A percentile compares a stretch with the other conserved stretches of the same genome.
Evolutionary conservation across 495 filamentous ascomycete genomes (phyloP).

Genomic region (Penicillium parvum): DNA sequence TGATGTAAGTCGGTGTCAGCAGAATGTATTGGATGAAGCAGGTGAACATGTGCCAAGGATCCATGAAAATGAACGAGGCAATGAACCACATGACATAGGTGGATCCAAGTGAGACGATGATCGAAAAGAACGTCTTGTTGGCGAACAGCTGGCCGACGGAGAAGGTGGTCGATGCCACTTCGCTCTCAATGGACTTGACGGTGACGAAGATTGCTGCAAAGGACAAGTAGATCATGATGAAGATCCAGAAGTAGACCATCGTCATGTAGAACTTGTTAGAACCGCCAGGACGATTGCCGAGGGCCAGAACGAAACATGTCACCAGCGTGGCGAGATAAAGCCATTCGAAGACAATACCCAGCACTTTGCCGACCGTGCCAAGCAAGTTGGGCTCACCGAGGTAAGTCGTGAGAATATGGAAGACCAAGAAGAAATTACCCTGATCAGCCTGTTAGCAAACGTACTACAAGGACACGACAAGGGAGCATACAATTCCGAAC

Average conservation of each 20-base stretch:
- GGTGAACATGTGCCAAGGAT: constrained; percentile 99
- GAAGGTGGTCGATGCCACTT: constrained; percentile 57
- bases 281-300: constrained; percentile 95
- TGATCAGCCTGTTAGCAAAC: constrained; percentile 16
- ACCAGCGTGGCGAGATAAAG: constrained; percentile 87
- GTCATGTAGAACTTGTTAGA: constrained; percentile 91
- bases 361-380: constrained; percentile 66
- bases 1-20: constrained; percentile 91
- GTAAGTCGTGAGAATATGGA: constrained; percentile 90
- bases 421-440: constrained; percentile 99
- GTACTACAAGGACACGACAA: neutral
- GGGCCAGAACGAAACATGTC: constrained; percentile 89
- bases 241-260: constrained; percentile 94
- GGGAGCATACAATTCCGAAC: constrained; percentile 74
- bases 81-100: constrained; percentile 95
- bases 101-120: constrained; percentile 85
- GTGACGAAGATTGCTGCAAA: constrained; percentile 96
- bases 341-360: constrained; percentile 94
- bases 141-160: constrained; percentile 66
- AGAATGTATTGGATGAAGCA: constrained; percentile 95
- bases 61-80: constrained; percentile 90
- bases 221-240: constrained; percentile 91
- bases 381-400: constrained; percentile 64
- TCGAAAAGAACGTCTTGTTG: constrained; percentile 85
- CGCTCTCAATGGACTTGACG: constrained; percentile 70